Base-by-base conservation (phyloP, 2,329 filamentous ascomycete genomes). In the Curvularia sp. region DNA sequence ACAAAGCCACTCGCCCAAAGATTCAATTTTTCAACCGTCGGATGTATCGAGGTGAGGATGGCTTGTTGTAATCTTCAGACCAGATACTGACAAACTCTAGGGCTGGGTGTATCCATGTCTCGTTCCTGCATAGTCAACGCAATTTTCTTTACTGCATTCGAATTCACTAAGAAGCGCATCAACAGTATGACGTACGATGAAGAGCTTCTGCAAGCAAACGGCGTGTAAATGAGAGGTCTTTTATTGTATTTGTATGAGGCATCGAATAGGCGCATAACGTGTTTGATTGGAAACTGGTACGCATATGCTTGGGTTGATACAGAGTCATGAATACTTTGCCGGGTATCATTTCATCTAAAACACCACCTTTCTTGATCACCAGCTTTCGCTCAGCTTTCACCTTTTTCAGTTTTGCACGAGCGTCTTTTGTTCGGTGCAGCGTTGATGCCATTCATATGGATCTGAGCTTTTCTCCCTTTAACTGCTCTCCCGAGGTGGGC, bases 101-200 rank as follows among this genome's bases (percentile, higher is more conserved):
- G 81, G 28, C 83, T 96, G 3, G 90, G 88, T 21, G 91, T 95
- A 25, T 93, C 90, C 36, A 93, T 95, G 87, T 85, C 87, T 65
- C 87, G 92, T 55, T 93, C 91, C 12, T 93, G 90, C 69, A 83
- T 92, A 51, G 88, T 95, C 67, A 96, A 96, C 74, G 91, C 91
- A 65, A 90, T 96, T 69, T 96, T 96, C 83, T 96, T 96, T 80
- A 93, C 90, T 42, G 89, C 88, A 38, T 96, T 95, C 74, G 92
- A 96, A 78, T 88, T 92, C 69, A 84, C 91, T 69, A 95, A 95
- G 78, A 84, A 83, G 70, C 74, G 76, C 49, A 81, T 84, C 73
- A 84, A 84, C 59, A 63, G 59, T 8, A 68, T 80, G 63, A 65
- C 71, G 12, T 68, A 74, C 39, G 75, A 79, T 49, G 75, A 78